Conservation (phyloP, 116 monocot species). For the Dioscorea cayenensis region DNA sequence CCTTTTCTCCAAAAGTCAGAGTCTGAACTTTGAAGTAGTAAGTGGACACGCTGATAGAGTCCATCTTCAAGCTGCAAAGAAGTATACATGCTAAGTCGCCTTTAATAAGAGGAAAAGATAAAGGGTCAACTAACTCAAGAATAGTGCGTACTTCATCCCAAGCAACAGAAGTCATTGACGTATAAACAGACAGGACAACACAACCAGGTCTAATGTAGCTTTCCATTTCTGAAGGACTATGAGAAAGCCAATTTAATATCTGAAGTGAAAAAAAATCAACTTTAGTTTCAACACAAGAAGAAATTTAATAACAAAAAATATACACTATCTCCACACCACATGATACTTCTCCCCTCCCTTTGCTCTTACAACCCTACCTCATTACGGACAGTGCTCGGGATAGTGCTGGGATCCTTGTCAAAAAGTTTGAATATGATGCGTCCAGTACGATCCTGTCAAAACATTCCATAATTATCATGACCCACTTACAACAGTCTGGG, state of each 20-base stretch:
- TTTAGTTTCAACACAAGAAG: background rate
- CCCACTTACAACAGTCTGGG: too few relatives aligned
- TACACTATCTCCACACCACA: background rate
- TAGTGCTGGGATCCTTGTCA: conserved; percentile 79
- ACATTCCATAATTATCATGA: background rate
- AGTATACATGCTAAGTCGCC: background rate
- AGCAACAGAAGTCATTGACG: conserved; percentile 63
- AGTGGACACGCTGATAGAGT: conserved; percentile 43
- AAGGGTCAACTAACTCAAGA: background rate
- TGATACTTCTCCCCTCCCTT: background rate
- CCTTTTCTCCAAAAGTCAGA: conserved; percentile 85
- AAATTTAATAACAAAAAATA: background rate
- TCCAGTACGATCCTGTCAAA: conserved; percentile 62
- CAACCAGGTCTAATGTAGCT: conserved; percentile 98
- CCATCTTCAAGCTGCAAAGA: conserved; percentile 73
- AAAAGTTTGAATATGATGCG: conserved; percentile 92
- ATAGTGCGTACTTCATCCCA: conserved; percentile 72
- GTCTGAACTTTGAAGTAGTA: conserved; percentile 51
- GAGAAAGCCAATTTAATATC: conserved; percentile 91
- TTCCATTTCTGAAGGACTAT: conserved; percentile 93
- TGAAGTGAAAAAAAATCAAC: conserved; percentile 19
- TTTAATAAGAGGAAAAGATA: background rate
- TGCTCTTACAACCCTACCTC: too few relatives aligned
- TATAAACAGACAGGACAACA: conserved; percentile 79
- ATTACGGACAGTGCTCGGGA: conserved; percentile 56